phyloP scores from a whole-genome alignment of 441 rosid species.

The Monsonia emarginata region DNA sequence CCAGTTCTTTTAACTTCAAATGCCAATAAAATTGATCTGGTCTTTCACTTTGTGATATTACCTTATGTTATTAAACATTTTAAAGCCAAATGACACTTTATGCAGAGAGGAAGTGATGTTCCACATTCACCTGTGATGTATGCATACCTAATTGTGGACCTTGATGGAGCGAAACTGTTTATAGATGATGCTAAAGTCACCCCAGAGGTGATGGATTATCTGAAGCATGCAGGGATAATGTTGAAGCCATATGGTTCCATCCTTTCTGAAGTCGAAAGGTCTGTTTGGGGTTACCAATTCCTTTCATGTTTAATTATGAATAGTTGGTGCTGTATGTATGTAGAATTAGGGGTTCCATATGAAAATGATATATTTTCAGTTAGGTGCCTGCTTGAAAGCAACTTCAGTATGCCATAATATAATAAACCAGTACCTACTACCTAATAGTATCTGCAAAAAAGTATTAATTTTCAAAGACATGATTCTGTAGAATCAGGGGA shows the following conservation, averaged over 20 bases:
- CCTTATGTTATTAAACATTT: background rate
- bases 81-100: constrained; percentile 3
- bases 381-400: background rate
- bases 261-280: constrained; percentile 74
- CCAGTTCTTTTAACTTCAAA: background rate
- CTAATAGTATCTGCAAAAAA: background rate
- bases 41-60: background rate
- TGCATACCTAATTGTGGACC: constrained; percentile 70
- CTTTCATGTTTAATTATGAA: background rate
- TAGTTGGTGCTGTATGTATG: background rate
- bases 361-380: background rate
- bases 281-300: background rate
- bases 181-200: constrained; percentile 65
- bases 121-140: constrained; percentile 94
- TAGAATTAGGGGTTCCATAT: background rate
- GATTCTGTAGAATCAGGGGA: background rate
- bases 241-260: constrained; percentile 63
- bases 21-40: background rate
- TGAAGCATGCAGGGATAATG: constrained; percentile 60
- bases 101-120: constrained; percentile 91
- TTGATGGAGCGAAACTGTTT: constrained; percentile 56
- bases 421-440: background rate
- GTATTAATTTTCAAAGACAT: background rate
- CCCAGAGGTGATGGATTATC: constrained; percentile 59
- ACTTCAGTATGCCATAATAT: background rate